These are phyloP conservation scores for Steccherinum ochraceum DNA, from an alignment of 768 basidiomycete genomes.

Conservation along the genomic window DNA sequence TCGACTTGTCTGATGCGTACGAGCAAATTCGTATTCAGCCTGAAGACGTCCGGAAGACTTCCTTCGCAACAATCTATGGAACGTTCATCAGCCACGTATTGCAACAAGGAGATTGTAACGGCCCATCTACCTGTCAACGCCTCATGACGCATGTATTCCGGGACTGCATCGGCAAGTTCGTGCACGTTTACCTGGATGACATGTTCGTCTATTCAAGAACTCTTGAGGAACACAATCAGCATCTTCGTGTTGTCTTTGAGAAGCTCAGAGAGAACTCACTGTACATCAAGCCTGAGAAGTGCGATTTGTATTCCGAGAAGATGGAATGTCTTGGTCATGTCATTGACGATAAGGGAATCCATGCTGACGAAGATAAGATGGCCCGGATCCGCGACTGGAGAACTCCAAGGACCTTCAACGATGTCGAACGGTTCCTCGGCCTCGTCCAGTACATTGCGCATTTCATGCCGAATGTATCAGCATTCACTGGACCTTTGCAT, in stretches of 20 bases:
- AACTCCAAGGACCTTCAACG: conserved; percentile 25
- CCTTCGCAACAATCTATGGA: conserved; percentile 30
- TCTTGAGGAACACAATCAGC: conserved; percentile 30
- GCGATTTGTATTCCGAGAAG: conserved; percentile 22
- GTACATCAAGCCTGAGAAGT: conserved; percentile 29
- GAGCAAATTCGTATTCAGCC: conserved; percentile 32
- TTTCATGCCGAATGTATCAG: conserved; percentile 29
- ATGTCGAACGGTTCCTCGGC: conserved; percentile 34
- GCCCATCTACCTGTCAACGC: conserved; percentile 37
- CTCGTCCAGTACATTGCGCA: conserved; percentile 32
- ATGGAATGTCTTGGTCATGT: conserved; percentile 35
- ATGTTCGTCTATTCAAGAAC: conserved; percentile 33
- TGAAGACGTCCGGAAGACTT: conserved; percentile 25
- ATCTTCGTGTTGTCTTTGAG: conserved; percentile 27
- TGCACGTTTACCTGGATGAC: conserved; percentile 41
- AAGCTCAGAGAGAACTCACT: conserved; percentile 22
- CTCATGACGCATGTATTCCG: conserved; percentile 37
- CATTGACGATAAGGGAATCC: conserved; percentile 32
- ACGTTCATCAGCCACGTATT: conserved; percentile 31
- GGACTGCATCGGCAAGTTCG: conserved; percentile 28
- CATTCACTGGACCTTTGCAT: conserved; percentile 27
- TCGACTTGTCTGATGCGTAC: conserved; percentile 36
- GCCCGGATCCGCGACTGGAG: conserved; percentile 26
- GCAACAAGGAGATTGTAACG: conserved; percentile 42
- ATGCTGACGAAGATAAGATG: conserved; percentile 32